Percentiles rank a stretch among this genome's conserved stretches.
Conservation (phyloP, 441 rosid species). For the Erodium trifolium region DNA sequence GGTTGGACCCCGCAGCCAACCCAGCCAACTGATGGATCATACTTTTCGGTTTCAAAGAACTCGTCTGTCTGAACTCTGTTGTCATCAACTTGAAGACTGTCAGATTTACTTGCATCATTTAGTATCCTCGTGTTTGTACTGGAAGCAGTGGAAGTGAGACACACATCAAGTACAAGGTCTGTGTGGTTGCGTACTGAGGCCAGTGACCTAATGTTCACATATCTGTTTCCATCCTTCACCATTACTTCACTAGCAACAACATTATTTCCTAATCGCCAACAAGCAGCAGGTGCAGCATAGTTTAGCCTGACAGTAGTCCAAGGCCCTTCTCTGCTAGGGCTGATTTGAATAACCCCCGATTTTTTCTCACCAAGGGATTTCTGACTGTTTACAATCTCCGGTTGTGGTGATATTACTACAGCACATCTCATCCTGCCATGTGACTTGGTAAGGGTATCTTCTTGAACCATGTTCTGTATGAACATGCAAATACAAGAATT, state of each 20-base stretch:
- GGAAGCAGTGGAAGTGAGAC: slow-evolving; percentile 51
- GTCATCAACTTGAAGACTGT: slow-evolving; percentile 24
- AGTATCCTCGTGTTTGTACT: slow-evolving; percentile 18
- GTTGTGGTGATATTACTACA: slow-evolving; percentile 46
- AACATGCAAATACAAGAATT: slow-evolving; percentile 16
- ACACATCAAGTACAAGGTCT: slow-evolving; percentile 56
- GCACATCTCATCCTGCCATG: slow-evolving; percentile 71
- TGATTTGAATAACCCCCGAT: slow-evolving; percentile 86
- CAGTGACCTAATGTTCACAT: slow-evolving; percentile 81
- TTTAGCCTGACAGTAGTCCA: slow-evolving; percentile 92
- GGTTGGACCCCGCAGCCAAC: too few species aligned
- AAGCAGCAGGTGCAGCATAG: slow-evolving; percentile 95
- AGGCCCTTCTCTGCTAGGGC: slow-evolving; percentile 89
- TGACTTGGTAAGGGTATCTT: slow-evolving; percentile 16
- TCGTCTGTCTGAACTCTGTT: slow-evolving; percentile 28
- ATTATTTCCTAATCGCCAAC: slow-evolving; percentile 90
- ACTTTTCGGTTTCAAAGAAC: too few species aligned
- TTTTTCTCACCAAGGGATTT: slow-evolving; percentile 33
- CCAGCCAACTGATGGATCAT: too few species aligned
- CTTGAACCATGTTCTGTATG: slow-evolving; percentile 46
- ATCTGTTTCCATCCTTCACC: slow-evolving; percentile 74
- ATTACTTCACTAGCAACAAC: slow-evolving; percentile 95
- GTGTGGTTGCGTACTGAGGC: slow-evolving; percentile 70
- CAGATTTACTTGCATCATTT: slow-evolving; percentile 26
- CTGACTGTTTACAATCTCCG: slow-evolving; percentile 40